These are phyloP conservation scores for Dactylellina drechsleri DNA, from an alignment of 2,329 filamentous ascomycete species.

Conservation along the genomic window DNA sequence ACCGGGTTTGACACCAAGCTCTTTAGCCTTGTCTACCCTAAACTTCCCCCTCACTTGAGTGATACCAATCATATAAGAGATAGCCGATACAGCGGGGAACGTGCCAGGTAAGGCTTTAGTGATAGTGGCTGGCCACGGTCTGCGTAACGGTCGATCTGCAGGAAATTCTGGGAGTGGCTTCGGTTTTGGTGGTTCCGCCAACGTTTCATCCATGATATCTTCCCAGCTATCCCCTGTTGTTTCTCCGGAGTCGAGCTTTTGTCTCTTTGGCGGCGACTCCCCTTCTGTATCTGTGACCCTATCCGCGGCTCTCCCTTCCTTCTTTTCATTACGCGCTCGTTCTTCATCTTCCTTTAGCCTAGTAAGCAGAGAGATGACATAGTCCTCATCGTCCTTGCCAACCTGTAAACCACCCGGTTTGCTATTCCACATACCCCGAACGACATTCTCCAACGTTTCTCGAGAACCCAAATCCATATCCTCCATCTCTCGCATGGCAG, in stretches of 20 bases:
- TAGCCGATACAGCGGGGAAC: slow-evolving; percentile 71
- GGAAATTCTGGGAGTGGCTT: slow-evolving; percentile 39
- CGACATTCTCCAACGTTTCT: slow-evolving; percentile 21
- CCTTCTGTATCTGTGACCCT: slow-evolving; percentile 27
- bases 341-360: slow-evolving; percentile 48
- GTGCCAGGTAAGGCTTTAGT: slow-evolving; percentile 75
- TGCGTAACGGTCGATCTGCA: slow-evolving; percentile 42
- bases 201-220: slow-evolving; percentile 1
- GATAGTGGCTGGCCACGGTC: slow-evolving; percentile 79
- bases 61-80: slow-evolving; percentile 87
- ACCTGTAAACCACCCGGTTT: slow-evolving; percentile 37
- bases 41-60: slow-evolving; percentile 84
- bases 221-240: slow-evolving; percentile 29
- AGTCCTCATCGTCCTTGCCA: slow-evolving; percentile 48
- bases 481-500: slow-evolving; percentile 27
- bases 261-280: slow-evolving; percentile 42
- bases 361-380: slow-evolving; percentile 38
- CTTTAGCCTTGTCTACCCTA: slow-evolving; percentile 71
- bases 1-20: slow-evolving; percentile 72
- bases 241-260: slow-evolving; percentile 31
- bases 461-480: slow-evolving; percentile 33
- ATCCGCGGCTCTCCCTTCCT: slow-evolving; percentile 43
- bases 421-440: slow-evolving; percentile 46
- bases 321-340: slow-evolving; percentile 55
- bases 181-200: neutral